phyloP scores from a whole-genome alignment of 768 basidiomycete species.

The Pleurotus sapidus region DNA sequence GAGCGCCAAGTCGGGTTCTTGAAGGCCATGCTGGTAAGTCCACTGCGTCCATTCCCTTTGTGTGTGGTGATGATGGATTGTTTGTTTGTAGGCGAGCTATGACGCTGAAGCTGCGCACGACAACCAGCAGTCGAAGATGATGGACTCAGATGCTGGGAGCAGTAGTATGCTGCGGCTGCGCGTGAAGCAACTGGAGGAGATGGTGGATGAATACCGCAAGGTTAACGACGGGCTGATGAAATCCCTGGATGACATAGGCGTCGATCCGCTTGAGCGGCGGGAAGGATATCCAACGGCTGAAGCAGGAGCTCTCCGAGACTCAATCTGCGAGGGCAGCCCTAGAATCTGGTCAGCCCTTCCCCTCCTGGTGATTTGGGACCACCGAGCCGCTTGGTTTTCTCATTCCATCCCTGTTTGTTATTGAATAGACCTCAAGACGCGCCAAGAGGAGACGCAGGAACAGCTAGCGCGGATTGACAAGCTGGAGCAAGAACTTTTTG shows the following conservation, averaged over 20 bases:
- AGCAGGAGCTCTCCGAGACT: conserved; percentile 34
- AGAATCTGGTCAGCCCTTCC: conserved; percentile 33
- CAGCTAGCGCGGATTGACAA: conserved; percentile 57
- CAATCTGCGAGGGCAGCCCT: conserved; percentile 31
- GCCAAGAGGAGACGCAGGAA: conserved; percentile 28
- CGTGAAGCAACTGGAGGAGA: conserved; percentile 51
- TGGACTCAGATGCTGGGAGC: conserved; percentile 24
- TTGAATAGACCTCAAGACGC: conserved; percentile 20
- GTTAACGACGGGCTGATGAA: conserved; percentile 41
- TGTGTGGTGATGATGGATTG: background rate
- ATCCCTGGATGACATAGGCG: conserved; percentile 45
- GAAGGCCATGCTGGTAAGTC: conserved; percentile 63
- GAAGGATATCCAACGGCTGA: conserved; percentile 30
- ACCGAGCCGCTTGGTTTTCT: no score
- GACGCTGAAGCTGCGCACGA: conserved; percentile 50
- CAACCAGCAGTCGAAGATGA: conserved; percentile 10
- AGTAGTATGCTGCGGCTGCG: conserved; percentile 30
- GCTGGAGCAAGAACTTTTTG: conserved; percentile 79
- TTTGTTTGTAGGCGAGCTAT: conserved; percentile 52
- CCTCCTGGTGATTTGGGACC: background rate
- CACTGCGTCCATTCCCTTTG: background rate
- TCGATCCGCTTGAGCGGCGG: conserved; percentile 26
- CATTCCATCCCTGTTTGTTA: no score
- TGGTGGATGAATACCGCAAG: conserved; percentile 54
- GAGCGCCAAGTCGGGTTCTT: conserved; percentile 69